phyloP scores from a whole-genome alignment of 192 early-diverging fungal genomes.

The Entomortierella beljakovae region DNA sequence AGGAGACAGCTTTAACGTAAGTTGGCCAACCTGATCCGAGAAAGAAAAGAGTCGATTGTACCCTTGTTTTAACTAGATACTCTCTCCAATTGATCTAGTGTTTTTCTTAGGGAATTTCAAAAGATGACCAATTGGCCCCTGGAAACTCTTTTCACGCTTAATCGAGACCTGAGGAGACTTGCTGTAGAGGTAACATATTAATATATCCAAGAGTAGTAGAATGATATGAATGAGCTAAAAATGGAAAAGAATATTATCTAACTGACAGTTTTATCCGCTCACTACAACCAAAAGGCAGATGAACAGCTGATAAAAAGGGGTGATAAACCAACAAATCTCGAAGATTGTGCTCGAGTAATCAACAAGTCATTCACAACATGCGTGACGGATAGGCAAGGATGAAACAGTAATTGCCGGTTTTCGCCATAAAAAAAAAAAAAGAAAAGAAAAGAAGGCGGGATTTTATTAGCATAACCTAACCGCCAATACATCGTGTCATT shows the following conservation, averaged over 20 bases:
- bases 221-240: background rate
- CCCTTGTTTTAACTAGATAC: too few species aligned
- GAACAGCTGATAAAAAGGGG: conserved; percentile 43
- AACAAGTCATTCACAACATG: conserved; percentile 93
- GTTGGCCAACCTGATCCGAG: background rate
- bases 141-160: conserved; percentile 70
- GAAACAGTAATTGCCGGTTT: too few species aligned
- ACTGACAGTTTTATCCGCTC: background rate
- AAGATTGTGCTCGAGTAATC: conserved; percentile 86
- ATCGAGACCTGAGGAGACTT: conserved; percentile 65
- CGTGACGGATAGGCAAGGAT: conserved; percentile 82
- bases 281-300: conserved; percentile 60
- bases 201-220: background rate
- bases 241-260: background rate
- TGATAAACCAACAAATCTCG: conserved; percentile 70
- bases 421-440: too few species aligned
- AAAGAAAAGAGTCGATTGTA: background rate
- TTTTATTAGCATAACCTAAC: too few species aligned
- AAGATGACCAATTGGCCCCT: conserved; percentile 68
- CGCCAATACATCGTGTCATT: background rate
- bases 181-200: conserved; percentile 57
- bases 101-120: conserved; percentile 62
- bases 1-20: conserved; percentile 60
- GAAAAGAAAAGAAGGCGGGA: too few species aligned
- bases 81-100: conserved; percentile 32